phyloP scores from a whole-genome alignment of 345 rosid species.

The Lepidium africanum region DNA sequence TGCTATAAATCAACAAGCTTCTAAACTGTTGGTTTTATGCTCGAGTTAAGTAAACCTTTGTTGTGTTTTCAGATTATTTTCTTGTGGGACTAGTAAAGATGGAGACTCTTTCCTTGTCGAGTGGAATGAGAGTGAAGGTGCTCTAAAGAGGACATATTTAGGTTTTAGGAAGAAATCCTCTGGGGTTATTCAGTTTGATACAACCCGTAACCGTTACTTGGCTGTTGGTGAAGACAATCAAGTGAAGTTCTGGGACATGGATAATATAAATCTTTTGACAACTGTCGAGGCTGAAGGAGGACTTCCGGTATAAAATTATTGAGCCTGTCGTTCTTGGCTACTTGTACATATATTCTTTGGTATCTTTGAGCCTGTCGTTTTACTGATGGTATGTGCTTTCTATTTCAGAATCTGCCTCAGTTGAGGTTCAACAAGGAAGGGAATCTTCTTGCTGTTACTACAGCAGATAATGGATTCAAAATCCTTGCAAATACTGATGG shows the following conservation, averaged over 20 bases:
- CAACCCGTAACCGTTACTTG: constrained; percentile 53
- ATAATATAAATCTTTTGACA: constrained; percentile 40
- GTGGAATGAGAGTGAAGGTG: constrained; percentile 83
- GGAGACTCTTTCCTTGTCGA: constrained; percentile 73
- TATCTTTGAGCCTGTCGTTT: background rate
- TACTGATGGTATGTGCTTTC: constrained; percentile 4
- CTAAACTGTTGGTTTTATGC: background rate
- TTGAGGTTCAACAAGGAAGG: constrained; percentile 77
- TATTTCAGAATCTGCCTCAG: constrained; percentile 44
- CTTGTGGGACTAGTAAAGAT: constrained; percentile 79
- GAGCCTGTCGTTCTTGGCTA: background rate
- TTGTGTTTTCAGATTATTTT: constrained; percentile 46
- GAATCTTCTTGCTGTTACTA: constrained; percentile 52
- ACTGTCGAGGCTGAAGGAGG: constrained; percentile 69
- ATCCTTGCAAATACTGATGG: constrained; percentile 59
- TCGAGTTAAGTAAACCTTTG: background rate
- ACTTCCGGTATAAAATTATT: constrained; percentile 40
- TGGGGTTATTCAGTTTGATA: constrained; percentile 66
- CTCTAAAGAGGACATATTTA: constrained; percentile 47
- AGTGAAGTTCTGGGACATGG: constrained; percentile 77
- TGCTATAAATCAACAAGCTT: background rate
- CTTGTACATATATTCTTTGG: background rate
- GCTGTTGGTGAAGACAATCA: constrained; percentile 67
- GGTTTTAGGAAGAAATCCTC: constrained; percentile 59
- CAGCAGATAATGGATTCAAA: constrained; percentile 54